These are phyloP conservation scores for Saxispiralis lemnorum DNA, from an alignment of 495 filamentous ascomycete species.

Conservation along the genomic window DNA sequence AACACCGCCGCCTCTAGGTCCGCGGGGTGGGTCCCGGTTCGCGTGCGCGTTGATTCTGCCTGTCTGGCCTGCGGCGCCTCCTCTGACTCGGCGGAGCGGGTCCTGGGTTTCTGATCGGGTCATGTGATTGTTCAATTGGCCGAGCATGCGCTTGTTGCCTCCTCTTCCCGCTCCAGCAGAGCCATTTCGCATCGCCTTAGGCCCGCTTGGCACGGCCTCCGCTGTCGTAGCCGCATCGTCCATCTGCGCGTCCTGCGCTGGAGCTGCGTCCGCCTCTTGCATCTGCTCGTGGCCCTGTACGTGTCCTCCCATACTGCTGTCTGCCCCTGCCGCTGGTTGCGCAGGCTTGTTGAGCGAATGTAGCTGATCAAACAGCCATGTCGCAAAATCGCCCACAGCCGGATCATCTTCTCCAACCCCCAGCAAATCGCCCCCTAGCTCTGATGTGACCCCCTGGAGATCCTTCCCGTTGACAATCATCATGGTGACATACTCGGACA, in stretches of 20 bases:
- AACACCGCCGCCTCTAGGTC: conserved; percentile 26
- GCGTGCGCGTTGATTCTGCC: conserved; percentile 59
- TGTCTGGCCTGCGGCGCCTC: conserved; percentile 39
- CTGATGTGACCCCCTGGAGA: conserved; percentile 44
- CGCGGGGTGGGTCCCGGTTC: conserved; percentile 52
- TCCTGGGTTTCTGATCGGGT: conserved; percentile 50
- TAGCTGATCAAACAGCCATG: conserved; percentile 81
- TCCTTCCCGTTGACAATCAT: conserved; percentile 62
- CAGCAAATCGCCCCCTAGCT: conserved; percentile 77
- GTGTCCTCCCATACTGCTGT: conserved; percentile 3
- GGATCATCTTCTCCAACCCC: conserved; percentile 67
- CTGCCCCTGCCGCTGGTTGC: not conserved
- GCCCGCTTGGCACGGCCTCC: conserved; percentile 78
- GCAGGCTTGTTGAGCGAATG: conserved; percentile 36
- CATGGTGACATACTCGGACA: conserved; percentile 88
- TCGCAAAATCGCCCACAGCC: conserved; percentile 64
- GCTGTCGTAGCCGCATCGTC: conserved; percentile 33
- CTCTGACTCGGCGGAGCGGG: conserved; percentile 61
- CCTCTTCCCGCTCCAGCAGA: conserved; percentile 30
- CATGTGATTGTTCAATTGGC: conserved; percentile 75
- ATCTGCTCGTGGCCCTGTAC: conserved; percentile 5
- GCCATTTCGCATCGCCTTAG: conserved; percentile 81
- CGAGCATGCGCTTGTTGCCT: conserved; percentile 55
- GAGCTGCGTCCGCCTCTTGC: not conserved
- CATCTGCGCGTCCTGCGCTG: conserved; percentile 50